phyloP scores from a whole-genome alignment of 1,284 basidiomycete species.

The Ceratobasidium sp. region DNA sequence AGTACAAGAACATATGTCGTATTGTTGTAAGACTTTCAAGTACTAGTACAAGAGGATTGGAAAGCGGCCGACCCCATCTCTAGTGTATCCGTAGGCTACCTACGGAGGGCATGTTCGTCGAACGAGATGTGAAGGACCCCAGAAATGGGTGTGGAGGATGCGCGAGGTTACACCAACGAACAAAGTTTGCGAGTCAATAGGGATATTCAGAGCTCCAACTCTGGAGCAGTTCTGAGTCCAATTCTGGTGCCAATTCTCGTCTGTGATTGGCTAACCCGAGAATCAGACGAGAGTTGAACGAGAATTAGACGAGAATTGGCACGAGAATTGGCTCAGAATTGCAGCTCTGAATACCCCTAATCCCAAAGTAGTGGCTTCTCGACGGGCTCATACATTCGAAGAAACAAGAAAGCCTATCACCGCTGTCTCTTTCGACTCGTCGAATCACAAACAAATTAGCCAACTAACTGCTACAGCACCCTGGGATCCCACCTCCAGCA shows the following conservation, averaged over 20 bases:
- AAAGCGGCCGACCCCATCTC: conserved; percentile 93
- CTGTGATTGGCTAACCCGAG: too few relatives aligned
- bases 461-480: conserved; percentile 90
- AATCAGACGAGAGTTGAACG: too few relatives aligned
- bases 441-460: conserved; percentile 88
- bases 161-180: conserved; percentile 91
- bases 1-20: too few relatives aligned
- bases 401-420: conserved; percentile 91
- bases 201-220: too few relatives aligned
- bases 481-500: conserved; percentile 89
- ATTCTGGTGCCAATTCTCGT: too few relatives aligned
- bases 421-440: conserved; percentile 84
- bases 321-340: too few relatives aligned
- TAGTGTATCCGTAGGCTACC: conserved; percentile 94
- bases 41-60: conserved; percentile 91
- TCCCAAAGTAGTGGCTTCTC: conserved; percentile 96
- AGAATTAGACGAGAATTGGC: too few relatives aligned
- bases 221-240: too few relatives aligned
- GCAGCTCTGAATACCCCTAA: too few relatives aligned
- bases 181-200: conserved; percentile 96
- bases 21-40: too few relatives aligned
- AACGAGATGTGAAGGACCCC: conserved; percentile 98
- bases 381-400: conserved; percentile 98
- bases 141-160: conserved; percentile 99
- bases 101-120: conserved; percentile 93